Conservation (phyloP, 2,329 filamentous ascomycete species). For the Aaosphaeria pasadenensis region DNA sequence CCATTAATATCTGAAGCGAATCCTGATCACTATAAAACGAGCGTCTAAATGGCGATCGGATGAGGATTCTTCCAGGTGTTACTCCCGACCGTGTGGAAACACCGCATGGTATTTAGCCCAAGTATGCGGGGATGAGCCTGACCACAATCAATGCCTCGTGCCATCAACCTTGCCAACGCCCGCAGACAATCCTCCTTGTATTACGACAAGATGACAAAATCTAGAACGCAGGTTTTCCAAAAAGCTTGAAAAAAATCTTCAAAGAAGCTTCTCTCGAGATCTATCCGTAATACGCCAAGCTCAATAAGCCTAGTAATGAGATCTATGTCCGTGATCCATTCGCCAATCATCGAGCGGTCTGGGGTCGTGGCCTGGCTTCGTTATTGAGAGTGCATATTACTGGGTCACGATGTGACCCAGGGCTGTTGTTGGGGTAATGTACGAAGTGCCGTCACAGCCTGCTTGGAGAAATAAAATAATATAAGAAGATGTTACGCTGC, state of each 20-base stretch:
- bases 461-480: background rate
- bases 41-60: too few relatives aligned
- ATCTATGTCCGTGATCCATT: too few relatives aligned
- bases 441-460: background rate
- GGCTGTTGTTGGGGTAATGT: background rate
- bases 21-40: too few relatives aligned
- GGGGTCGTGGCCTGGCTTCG: background rate
- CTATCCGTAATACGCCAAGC: slow-evolving; percentile 2
- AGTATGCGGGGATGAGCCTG: background rate
- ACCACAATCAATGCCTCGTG: background rate
- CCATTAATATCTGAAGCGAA: too few relatives aligned
- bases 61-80: too few relatives aligned
- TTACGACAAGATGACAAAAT: too few relatives aligned
- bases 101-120: background rate
- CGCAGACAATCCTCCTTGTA: too few relatives aligned
- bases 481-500: slow-evolving; percentile 3
- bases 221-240: background rate
- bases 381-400: slow-evolving; percentile 2
- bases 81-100: background rate
- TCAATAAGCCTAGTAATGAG: background rate
- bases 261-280: slow-evolving; percentile 3
- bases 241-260: background rate
- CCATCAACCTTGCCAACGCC: background rate
- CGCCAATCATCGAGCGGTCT: too few relatives aligned
- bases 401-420: background rate